These are phyloP conservation scores for Mycena floridula DNA, from an alignment of 768 basidiomycete genomes.

Conservation along the genomic window DNA sequence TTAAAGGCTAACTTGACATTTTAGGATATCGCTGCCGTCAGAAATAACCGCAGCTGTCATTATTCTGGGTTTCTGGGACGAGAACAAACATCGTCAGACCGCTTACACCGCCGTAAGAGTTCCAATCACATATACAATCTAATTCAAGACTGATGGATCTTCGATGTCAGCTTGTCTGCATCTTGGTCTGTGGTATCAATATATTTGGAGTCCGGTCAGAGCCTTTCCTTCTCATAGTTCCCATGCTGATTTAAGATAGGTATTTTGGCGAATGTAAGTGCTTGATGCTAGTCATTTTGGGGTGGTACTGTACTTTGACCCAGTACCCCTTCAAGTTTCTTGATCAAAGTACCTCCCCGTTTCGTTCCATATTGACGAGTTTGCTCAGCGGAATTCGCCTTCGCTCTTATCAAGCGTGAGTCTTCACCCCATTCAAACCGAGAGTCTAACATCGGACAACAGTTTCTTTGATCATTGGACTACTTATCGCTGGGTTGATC, in stretches of 20 bases:
- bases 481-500: slow-evolving; percentile 57
- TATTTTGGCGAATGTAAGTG: slow-evolving; percentile 64
- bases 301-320: no score
- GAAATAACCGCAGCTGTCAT: slow-evolving; percentile 71
- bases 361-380: no score
- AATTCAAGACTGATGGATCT: no score
- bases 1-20: neutral
- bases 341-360: no score
- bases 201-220: slow-evolving; percentile 61
- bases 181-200: slow-evolving; percentile 57
- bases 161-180: no score
- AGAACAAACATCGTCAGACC: slow-evolving; percentile 37
- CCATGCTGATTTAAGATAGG: slow-evolving; percentile 19
- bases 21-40: slow-evolving; percentile 59
- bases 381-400: slow-evolving; percentile 52
- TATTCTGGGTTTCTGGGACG: slow-evolving; percentile 69
- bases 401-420: slow-evolving; percentile 60
- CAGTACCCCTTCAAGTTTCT: no score
- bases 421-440: neutral
- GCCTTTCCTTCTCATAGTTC: no score
- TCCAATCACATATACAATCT: no score
- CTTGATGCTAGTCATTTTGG: neutral
- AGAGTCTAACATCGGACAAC: neutral
- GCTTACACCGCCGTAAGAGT: no score
- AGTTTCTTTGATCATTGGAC: slow-evolving; percentile 55